Evolutionary conservation across 1,139 yeast species (phyloP), one percentile per base, ranked within the genome.

Genomic region (Saccharomyces hybrid): DNA sequence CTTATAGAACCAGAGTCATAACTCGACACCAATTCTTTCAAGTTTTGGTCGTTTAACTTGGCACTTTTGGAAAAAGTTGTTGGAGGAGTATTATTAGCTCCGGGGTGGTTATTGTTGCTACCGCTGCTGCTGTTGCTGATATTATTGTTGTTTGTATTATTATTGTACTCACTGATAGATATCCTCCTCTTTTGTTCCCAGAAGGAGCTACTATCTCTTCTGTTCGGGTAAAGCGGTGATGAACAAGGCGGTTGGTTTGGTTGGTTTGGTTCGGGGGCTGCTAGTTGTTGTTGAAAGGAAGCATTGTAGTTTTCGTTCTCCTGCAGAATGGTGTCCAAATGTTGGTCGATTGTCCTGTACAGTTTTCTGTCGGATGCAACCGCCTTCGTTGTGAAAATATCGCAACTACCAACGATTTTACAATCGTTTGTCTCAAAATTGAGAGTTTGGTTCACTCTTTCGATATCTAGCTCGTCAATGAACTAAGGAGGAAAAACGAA

Each of bases 401-500:
- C 99, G 68, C 97, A 86, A 25, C 96, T 93, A n/a, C 98, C 98
- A 54, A 83, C 82, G 32, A 93, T 80, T 64, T 85, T 88, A 68
- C 91, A 84, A 65, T 95, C 99, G 11, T 84, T 83, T 3, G 96
- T 86, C 62, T 88, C 93, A 70, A 91, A 91, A 63, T 86, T 86
- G 55, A 93, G 81, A 55, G 88, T 87, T 64, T 91, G 93, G 67
- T 90, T 90, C 47, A 93, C 88, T 62, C 86, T 78, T 70, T 90
- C 97, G 28, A 93, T 83, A 65, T 91, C 97, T 41, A 89, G 86
- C 65, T 86, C 95, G 69, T 93, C 98, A 58, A 93, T 84, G 72
- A 88, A 93, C 93, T 91, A 58, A 38, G 44, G 8, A 38, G 11
- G 5, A 38, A 38, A 19, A 5, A 26, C 4, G 23, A 19, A 7